Base-by-base conservation (phyloP, 1,284 basidiomycete genomes). In the Apiotrichum laibachii region DNA sequence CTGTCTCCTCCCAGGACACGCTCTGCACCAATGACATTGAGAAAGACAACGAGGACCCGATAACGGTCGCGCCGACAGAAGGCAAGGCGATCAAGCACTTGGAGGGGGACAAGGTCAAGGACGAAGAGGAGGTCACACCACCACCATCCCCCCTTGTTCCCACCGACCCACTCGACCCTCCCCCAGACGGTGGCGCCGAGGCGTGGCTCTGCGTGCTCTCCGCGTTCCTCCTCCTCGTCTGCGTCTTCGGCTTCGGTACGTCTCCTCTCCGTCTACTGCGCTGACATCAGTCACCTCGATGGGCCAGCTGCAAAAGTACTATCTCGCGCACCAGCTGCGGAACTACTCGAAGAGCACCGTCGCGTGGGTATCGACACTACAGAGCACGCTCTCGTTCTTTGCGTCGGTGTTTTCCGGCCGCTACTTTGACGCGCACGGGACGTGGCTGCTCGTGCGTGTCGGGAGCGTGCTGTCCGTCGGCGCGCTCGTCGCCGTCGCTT, bases 341-440 rank as follows among this genome's bases (percentile, higher is more conserved):
- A 9, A 31, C 3, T 59, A 56, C 19, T n/a, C 61, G 2, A 59
- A 57, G 40, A 50, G 56, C 1, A 42, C 54, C 21, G 58, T 64
- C 9, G 57, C 65, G 1, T 64, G 65, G 61, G 57, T 64, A 7
- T 63, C 62, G 8, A 62, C 63, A 21, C 44, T 61, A 35, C 53
- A 56, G 33, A 57, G 65, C 15, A 72, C 71, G 49, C 59, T 73
- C 46, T 64, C 67, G 11, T 77, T 76, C 59, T 63, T 64, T 50
- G 50, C 55, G 16, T 53, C 51, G 9, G 45, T 67, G 3, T 50
- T 65, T 35, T 53, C 61, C 39, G 68, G 68, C 1, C 60, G 66
- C n/a, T 43, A 57, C 13, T 70, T 67, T 37, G 68, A 70, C 45
- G 56, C 63, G 12, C 63, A 65, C 49, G 68, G 68, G 2, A 57